Base-by-base conservation (phyloP, 2,329 filamentous ascomycete genomes). In the Trichoderma polysporum region DNA sequence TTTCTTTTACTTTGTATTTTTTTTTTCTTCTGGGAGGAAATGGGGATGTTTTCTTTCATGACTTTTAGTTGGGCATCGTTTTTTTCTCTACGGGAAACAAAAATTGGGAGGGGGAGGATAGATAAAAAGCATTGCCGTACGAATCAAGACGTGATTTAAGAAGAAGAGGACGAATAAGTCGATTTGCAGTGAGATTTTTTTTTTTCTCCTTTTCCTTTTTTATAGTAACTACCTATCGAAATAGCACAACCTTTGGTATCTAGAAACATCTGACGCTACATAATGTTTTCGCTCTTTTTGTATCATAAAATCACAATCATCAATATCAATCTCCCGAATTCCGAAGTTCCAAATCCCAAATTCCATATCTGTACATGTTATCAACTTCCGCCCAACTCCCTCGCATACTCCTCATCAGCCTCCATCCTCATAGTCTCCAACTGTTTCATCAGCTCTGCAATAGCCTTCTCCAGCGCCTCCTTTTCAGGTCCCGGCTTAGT, bases 391-490 rank as follows among this genome's bases (percentile, higher is more conserved):
- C 17, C 22, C 69, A 85, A 61, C 68, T 81, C 79, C 68, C 77
- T 76, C 33, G 82, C 83, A 68, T 82, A 82, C 68, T 81, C 78
- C 71, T 80, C 83, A 61, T 86, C 83, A 2, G 80, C 82, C 72
- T 83, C 79, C 6, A 83, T 68, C 68, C 77, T 74, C 64, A 84
- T 66, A 65, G 69, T 66, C 60, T 81, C 77, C 29, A 84, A 70
- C 54, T 76, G 75, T 13, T 70, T 68, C 49, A 77, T 77, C 64
- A 86, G 70, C 35, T 73, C 74, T 66, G 80, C 76, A 47, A 83
- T 73, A 69, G 80, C 78, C 67, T 70, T 74, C 61, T 78, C 77
- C 39, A 73, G 45, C 7, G 71, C 74, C 7, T 61, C 57, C 50
- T 69, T 71, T 37, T 72, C 70, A 12, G 61, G 68, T 15, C 70